Evolutionary conservation across 495 filamentous ascomycete species (phyloP).

Genomic region (Sabuloglossum arenarium): DNA sequence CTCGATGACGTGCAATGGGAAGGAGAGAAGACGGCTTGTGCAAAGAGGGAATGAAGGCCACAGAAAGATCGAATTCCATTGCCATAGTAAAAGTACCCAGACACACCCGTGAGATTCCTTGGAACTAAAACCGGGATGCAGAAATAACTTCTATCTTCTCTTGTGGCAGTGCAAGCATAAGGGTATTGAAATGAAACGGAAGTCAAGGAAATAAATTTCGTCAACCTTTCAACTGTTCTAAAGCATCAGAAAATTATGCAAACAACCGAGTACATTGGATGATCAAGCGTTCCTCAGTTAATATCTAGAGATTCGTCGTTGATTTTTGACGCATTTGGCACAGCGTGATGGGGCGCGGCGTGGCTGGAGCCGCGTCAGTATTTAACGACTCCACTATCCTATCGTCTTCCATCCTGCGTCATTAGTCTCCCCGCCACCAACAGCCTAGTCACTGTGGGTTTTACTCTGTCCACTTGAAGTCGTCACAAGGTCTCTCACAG

Average conservation of each 20-base stretch:
- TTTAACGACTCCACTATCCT: too few species aligned
- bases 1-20: slow-evolving; percentile 21
- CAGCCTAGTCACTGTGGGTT: background rate
- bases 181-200: background rate
- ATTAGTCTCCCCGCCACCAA: background rate
- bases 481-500: background rate
- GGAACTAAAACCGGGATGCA: background rate
- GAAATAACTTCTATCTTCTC: background rate
- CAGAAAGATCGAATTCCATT: slow-evolving; percentile 1
- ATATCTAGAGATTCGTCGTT: background rate
- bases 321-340: background rate
- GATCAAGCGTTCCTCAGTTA: background rate
- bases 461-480: background rate
- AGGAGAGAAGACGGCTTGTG: slow-evolving; percentile 21
- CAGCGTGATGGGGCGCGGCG: too few species aligned
- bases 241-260: background rate
- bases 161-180: background rate
- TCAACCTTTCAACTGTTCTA: background rate
- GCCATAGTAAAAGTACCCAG: background rate
- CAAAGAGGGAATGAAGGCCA: slow-evolving; percentile 11
- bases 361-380: background rate
- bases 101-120: background rate
- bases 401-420: background rate
- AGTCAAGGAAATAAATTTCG: background rate
- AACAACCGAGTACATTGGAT: background rate